These are phyloP conservation scores for Leccinum variicolor DNA, from an alignment of 768 basidiomycete genomes.

Conservation along the genomic window DNA sequence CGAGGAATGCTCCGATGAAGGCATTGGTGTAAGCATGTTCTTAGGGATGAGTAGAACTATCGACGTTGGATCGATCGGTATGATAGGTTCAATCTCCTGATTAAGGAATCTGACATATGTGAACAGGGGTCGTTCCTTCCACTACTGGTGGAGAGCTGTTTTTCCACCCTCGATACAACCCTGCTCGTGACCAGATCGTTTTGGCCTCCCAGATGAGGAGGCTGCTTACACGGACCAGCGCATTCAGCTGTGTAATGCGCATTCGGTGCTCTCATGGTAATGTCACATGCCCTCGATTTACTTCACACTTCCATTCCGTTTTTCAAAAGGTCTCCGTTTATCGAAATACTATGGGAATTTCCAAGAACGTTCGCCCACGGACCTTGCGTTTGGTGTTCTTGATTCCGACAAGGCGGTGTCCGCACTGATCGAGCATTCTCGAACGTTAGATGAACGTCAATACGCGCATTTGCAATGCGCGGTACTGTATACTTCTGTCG, in stretches of 20 bases:
- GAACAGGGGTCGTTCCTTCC: conserved; percentile 57
- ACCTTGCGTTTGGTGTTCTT: conserved; percentile 74
- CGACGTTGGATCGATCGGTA: conserved; percentile 86
- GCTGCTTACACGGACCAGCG: conserved; percentile 65
- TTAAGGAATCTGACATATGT: conserved; percentile 3
- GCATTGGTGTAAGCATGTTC: conserved; percentile 89
- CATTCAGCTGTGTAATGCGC: conserved; percentile 75
- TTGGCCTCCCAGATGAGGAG: conserved; percentile 76
- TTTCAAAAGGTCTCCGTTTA: conserved; percentile 54
- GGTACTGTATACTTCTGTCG: conserved; percentile 74
- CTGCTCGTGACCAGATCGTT: conserved; percentile 56
- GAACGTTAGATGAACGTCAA: conserved; percentile 62
- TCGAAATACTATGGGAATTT: conserved; percentile 73
- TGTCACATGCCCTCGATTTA: conserved; percentile 8
- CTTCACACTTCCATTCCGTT: conserved; percentile 6
- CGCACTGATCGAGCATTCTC: conserved; percentile 69
- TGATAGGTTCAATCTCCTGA: conserved; percentile 17
- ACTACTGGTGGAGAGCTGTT: conserved; percentile 88
- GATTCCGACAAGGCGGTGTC: conserved; percentile 82
- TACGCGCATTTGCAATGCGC: conserved; percentile 86
- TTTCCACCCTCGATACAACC: conserved; percentile 88
- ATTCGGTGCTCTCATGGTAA: conserved; percentile 85
- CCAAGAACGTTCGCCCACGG: conserved; percentile 60
- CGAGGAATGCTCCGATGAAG: conserved; percentile 85
- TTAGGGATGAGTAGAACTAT: conserved; percentile 75